These are phyloP conservation scores for Cocos nucifera DNA, from an alignment of 176 grass and related monocot genomes.

Conservation along the genomic window DNA sequence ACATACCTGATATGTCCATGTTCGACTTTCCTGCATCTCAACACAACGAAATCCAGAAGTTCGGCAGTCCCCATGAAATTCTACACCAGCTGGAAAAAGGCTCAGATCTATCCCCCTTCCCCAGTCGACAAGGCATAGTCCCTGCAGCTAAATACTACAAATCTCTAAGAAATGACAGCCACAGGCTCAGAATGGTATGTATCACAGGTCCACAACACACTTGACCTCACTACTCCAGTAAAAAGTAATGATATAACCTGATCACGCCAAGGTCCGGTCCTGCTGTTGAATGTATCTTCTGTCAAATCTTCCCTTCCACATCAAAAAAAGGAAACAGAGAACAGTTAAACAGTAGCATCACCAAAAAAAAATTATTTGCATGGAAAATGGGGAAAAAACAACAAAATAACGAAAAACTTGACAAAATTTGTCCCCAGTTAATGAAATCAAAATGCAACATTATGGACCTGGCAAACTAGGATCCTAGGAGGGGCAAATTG, in stretches of 20 bases:
- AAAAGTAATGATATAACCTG: conserved; percentile 33
- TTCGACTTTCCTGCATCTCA: conserved; percentile 66
- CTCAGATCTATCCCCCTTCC: conserved; percentile 71
- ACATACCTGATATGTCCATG: conserved; percentile 68
- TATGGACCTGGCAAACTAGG: too few species aligned
- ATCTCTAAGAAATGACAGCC: conserved; percentile 1
- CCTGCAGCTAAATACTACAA: conserved; percentile 43
- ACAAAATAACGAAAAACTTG: too few species aligned
- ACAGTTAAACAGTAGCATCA: too few species aligned
- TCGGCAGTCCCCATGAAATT: conserved; percentile 51
- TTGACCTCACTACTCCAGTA: too few species aligned
- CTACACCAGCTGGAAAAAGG: conserved; percentile 42
- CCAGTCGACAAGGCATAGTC: conserved; percentile 87
- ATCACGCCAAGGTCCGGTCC: conserved; percentile 44
- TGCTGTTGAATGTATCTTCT: conserved; percentile 51
- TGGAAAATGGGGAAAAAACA: too few species aligned
- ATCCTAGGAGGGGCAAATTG: too few species aligned
- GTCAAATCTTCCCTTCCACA: conserved; percentile 47
- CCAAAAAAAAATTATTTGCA: too few species aligned
- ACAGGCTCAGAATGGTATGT: too few species aligned
- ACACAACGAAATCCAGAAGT: conserved; percentile 82
- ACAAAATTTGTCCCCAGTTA: too few species aligned
- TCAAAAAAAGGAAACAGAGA: conserved; percentile 15
- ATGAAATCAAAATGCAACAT: too few species aligned
- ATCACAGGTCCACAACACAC: too few species aligned